Evolutionary conservation across 768 basidiomycete genomes (phyloP).

Genomic region (Podaxis pistillaris): DNA sequence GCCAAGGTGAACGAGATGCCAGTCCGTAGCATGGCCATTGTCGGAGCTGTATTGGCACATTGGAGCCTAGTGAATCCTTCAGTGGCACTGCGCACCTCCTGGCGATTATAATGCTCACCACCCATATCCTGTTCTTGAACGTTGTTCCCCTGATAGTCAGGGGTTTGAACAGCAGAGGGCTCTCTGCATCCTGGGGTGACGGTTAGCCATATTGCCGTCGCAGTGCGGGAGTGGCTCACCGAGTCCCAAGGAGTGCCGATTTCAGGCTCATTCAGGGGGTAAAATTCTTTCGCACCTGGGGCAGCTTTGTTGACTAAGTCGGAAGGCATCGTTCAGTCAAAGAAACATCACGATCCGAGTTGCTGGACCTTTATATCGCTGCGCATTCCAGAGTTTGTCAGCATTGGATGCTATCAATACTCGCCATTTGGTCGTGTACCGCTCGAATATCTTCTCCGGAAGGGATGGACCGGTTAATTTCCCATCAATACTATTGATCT

Average conservation of each 20-base stretch:
- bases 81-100: background rate
- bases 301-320: slow-evolving; percentile 42
- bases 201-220: background rate
- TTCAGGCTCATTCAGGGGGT: slow-evolving; percentile 56
- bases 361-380: background rate
- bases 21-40: slow-evolving; percentile 75
- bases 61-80: slow-evolving; percentile 46
- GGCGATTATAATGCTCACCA: slow-evolving; percentile 35
- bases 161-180: slow-evolving; percentile 65
- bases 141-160: slow-evolving; percentile 55
- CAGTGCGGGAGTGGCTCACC: slow-evolving; percentile 12
- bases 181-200: slow-evolving; percentile 40
- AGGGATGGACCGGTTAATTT: background rate
- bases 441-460: background rate
- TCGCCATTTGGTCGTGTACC: slow-evolving; percentile 2
- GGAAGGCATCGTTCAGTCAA: slow-evolving; percentile 7
- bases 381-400: background rate
- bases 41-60: slow-evolving; percentile 85
- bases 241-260: slow-evolving; percentile 39
- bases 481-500: background rate
- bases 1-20: slow-evolving; percentile 80
- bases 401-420: slow-evolving; percentile 5
- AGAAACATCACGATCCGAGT: background rate
- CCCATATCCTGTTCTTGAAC: slow-evolving; percentile 78
- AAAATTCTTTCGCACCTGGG: slow-evolving; percentile 51